These are phyloP conservation scores for Forsythia suspensa DNA, from an alignment of 257 asterid genomes.

Conservation along the genomic window DNA sequence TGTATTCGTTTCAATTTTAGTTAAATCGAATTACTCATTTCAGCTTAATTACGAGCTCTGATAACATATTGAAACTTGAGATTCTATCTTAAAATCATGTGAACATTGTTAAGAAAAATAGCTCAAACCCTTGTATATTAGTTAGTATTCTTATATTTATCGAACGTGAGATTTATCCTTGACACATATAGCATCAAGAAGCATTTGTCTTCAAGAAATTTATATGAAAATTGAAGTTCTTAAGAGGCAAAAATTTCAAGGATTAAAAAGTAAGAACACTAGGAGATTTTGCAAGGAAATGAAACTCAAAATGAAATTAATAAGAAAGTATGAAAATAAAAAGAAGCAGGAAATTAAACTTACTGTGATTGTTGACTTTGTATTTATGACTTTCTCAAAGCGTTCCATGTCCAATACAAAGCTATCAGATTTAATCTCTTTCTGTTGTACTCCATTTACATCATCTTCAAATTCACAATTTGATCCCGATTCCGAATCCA, in stretches of 20 bases:
- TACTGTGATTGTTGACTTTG: constrained; percentile 44
- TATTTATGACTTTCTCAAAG: constrained; percentile 30
- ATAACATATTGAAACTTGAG: no score
- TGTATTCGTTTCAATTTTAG: no score
- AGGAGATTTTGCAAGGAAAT: neutral
- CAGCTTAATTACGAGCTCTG: no score
- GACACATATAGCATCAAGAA: no score
- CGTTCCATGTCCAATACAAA: constrained; percentile 45
- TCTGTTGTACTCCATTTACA: constrained; percentile 29
- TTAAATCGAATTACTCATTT: no score
- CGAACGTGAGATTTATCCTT: no score
- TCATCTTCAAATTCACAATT: constrained; percentile 43
- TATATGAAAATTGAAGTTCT: neutral
- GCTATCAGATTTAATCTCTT: constrained; percentile 32
- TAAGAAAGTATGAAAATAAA: neutral
- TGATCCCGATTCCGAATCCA: constrained; percentile 36
- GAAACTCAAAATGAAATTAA: neutral
- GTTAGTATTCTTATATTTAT: no score
- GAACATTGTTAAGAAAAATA: no score
- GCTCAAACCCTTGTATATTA: no score
- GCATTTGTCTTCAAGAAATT: no score
- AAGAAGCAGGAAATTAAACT: neutral
- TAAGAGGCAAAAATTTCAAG: neutral
- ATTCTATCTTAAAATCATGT: no score
- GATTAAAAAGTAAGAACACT: neutral